These are phyloP conservation scores for Aspergillus pseudoviridinutans DNA, from an alignment of 2,329 filamentous ascomycete species.

Conservation along the genomic window DNA sequence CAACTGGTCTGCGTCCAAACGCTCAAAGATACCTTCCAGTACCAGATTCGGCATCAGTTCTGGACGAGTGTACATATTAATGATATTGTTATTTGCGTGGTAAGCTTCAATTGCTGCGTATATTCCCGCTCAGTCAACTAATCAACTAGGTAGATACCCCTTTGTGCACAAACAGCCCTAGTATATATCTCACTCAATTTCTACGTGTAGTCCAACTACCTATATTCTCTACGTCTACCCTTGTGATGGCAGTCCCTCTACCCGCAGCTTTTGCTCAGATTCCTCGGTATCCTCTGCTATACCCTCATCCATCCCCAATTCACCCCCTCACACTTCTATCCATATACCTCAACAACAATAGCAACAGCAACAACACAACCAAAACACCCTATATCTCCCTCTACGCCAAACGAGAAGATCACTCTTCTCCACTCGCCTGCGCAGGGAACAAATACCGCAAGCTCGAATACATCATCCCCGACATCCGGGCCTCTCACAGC, in stretches of 20 bases:
- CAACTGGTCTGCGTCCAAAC: background rate
- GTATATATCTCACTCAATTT: background rate
- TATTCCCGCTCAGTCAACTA: background rate
- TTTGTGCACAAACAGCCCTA: background rate
- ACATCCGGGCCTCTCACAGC: slow-evolving; percentile 24
- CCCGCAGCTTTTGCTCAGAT: slow-evolving; percentile 25
- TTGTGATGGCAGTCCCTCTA: slow-evolving; percentile 13
- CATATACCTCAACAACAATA: slow-evolving; percentile 6
- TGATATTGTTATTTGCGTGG: background rate
- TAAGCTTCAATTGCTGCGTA: background rate
- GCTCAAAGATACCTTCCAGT: background rate
- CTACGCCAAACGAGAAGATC: slow-evolving; percentile 34
- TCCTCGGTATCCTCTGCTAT: slow-evolving; percentile 27
- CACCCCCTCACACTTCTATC: slow-evolving; percentile 25
- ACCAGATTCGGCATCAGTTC: background rate
- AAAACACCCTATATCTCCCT: slow-evolving; percentile 18
- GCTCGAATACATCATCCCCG: slow-evolving; percentile 35
- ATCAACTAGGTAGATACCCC: background rate
- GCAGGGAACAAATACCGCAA: slow-evolving; percentile 38
- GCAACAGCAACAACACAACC: background rate
- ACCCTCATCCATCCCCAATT: slow-evolving; percentile 28
- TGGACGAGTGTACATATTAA: background rate
- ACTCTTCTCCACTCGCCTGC: slow-evolving; percentile 30
- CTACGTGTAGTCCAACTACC: background rate
- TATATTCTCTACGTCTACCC: background rate